Conservation (phyloP, 495 filamentous ascomycete species). For the Lasiosphaeria miniovina region DNA sequence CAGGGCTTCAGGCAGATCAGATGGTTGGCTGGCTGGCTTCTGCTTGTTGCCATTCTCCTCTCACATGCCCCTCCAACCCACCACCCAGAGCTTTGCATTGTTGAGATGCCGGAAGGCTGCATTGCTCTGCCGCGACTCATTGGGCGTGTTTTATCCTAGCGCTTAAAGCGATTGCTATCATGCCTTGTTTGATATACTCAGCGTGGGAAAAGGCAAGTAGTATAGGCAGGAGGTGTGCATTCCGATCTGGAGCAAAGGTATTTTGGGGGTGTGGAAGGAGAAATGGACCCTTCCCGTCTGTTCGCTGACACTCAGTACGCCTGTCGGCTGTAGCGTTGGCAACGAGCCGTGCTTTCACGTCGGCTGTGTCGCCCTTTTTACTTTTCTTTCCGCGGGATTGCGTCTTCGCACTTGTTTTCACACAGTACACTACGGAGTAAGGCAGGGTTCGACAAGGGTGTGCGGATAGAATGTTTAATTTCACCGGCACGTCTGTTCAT, state of each 20-base stretch:
- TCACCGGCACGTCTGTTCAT: too few species aligned
- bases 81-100: neutral
- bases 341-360: neutral
- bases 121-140: constrained; percentile 21
- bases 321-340: neutral
- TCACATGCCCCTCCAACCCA: neutral
- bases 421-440: too few species aligned
- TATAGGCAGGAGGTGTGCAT: too few species aligned
- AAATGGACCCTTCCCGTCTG: neutral
- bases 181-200: constrained; percentile 1
- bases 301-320: neutral
- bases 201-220: too few species aligned
- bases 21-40: neutral
- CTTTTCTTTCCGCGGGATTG: too few species aligned
- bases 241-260: too few species aligned
- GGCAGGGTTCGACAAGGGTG: too few species aligned
- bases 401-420: too few species aligned
- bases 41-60: neutral
- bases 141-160: neutral
- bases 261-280: too few species aligned
- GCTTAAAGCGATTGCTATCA: neutral
- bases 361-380: neutral
- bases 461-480: too few species aligned
- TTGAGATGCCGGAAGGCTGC: neutral
- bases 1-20: neutral